A percentile compares a stretch with the other conserved stretches of the same genome.
Conservation (phyloP, 73 alveolate species). For the Tetrahymena elliotti region DNA sequence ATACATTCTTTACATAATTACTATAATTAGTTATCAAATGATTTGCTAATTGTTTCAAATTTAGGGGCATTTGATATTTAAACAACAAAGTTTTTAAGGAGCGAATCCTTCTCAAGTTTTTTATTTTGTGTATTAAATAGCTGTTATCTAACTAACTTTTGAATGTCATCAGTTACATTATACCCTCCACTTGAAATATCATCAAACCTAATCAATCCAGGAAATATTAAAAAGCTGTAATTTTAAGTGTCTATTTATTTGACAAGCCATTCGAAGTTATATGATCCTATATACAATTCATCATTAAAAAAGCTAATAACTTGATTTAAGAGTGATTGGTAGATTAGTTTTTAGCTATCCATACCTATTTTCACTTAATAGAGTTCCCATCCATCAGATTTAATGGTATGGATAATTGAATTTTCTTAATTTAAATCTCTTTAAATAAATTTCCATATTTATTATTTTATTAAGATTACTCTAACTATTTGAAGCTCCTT, state of each 20-base stretch:
- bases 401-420: too few relatives aligned
- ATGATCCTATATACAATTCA: background rate
- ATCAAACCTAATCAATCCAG: background rate
- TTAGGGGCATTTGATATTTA: background rate
- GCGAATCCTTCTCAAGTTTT: background rate
- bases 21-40: background rate
- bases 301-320: background rate
- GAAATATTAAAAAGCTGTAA: background rate
- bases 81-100: background rate
- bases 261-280: background rate
- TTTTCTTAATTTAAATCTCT: too few relatives aligned
- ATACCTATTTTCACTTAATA: too few relatives aligned
- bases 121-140: background rate
- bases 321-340: background rate
- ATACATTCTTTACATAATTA: background rate
- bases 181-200: background rate
- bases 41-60: background rate
- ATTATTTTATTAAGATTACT: too few relatives aligned
- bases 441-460: too few relatives aligned
- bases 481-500: too few relatives aligned
- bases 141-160: background rate
- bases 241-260: background rate
- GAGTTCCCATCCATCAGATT: too few relatives aligned
- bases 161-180: background rate
- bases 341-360: background rate